Base-by-base conservation (phyloP, 139 green algal species). In the Asterochloris erici region DNA sequence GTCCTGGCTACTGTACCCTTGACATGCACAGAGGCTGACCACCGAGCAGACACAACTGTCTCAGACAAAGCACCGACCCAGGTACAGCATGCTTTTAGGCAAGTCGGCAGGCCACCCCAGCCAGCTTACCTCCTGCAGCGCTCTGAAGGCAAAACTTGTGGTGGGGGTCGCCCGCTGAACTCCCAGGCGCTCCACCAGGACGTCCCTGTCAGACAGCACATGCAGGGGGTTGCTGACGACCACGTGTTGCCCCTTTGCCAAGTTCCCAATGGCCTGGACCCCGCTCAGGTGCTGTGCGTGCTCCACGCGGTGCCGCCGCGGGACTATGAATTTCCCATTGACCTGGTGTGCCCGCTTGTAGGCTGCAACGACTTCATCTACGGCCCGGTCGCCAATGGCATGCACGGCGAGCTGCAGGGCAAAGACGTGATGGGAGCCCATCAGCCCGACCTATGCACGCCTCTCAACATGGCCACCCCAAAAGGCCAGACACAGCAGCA, bases 211-310 rank as follows among this genome's bases (percentile, higher is more conserved):
- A 17, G 83, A 82, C 47, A 92, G 64, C 26, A 95, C 78, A 83
- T 96, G 92, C 81, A 91, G 88, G 17, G 92, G 92, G 88, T 96
- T 96, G 73, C 90, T 84, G 63, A 93, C 89, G 14, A 85, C 86
- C 12, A 81, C 73, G 13, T 82, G 74, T 0, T 77, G 83, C 66
- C 87, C 66, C 12, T 77, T 71, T 17, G 62, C 69, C 60, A 91
- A 61, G 60, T 71, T 74, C 61, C 76, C 68, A 0, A 84, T 79
- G 4, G 84, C 69, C 0, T 60, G 71, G 0, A 79, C 29, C 1
- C 82, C 79, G 0, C 86, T 90, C 15, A 94, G 69, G 76, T 96
- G 92, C 84, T 96, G 92, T 61, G 74, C 87, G 79, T 91, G 87
- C 84, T 91, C 87, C 19, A 91, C 85, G 29, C 87, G 68, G 73